phyloP scores from a whole-genome alignment of 75 land plant species.

The Sequoia sempervirens region DNA sequence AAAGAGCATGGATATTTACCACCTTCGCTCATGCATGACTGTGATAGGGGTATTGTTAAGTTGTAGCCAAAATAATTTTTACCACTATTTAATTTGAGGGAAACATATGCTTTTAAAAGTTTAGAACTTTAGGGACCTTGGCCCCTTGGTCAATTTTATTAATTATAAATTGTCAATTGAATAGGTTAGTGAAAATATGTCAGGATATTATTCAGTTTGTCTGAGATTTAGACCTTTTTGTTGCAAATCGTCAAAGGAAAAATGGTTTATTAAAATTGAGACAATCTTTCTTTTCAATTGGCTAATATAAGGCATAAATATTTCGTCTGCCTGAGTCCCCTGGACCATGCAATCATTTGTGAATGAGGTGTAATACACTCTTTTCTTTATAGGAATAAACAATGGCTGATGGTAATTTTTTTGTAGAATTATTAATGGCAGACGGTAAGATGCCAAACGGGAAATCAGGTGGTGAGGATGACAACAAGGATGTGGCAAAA shows the following conservation, averaged over 20 bases:
- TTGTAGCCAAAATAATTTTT: no score
- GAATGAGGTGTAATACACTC: not conserved
- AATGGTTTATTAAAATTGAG: not conserved
- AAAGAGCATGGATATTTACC: no score
- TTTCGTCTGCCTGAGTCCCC: not conserved
- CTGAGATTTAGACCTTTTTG: not conserved
- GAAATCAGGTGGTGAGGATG: not conserved
- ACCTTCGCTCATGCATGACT: no score
- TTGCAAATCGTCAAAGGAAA: no score
- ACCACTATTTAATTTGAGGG: no score
- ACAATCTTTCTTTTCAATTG: not conserved
- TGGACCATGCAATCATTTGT: not conserved
- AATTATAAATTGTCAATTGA: no score
- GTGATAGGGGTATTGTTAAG: no score
- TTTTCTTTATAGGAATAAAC: not conserved
- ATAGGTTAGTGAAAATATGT: not conserved
- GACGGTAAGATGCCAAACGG: not conserved
- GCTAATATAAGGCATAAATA: not conserved
- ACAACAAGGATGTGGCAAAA: constrained; percentile 4
- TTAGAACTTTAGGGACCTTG: not conserved
- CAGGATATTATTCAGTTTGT: not conserved
- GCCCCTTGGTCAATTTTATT: not conserved
- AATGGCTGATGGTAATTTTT: not conserved
- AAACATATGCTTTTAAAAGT: no score
- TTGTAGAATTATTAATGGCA: not conserved